Evolutionary conservation across 768 basidiomycete species (phyloP), one percentile per base, ranked within the genome.

Genomic region (Lactarius hatsudake): DNA sequence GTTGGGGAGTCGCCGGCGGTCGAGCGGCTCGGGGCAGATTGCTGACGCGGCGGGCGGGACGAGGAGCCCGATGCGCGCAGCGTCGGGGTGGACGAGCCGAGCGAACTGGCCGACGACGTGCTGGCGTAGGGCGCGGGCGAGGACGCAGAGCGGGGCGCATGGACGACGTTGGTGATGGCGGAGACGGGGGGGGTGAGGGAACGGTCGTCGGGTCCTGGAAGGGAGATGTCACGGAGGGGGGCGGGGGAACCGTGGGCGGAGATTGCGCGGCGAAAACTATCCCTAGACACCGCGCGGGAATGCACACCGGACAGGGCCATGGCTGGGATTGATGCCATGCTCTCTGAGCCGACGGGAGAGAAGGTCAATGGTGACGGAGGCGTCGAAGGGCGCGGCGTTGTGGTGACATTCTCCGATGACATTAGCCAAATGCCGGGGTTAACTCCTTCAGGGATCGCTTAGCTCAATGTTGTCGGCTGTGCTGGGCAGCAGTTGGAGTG

Each of bases 101-200:
- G 66, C 5, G 67, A 64, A 17, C 53, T 56, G 34, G 23, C 54
- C 3, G 67, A n/a, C n/a, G n/a, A 68, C 1, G 48, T 32, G 18
- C 67, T 68, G 9, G 67, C 43, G 34, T 68, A 68, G 38, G 67
- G 63, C 12, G 28, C 23, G 2, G 61, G 66, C 0, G 63, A 40
- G 40, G 67, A 55, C 1, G 32, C 51, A 20, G 48, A 67, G 40
- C 57, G 68, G 51, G 42, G 20, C n/a, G 57, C 10, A n/a, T 55
- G 48, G 23, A 26, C 23, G 13, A 26, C 23, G 5, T 18, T 62
- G 51, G 10, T 40, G 51, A 53, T 53, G n/a, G 61, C 43, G 30
- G 66, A 62, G 26, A 55, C 66, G 26, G 68, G 65, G 15, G 68
- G 68, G 13, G 68, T 69, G 38, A 69, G 61, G 1, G 68, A 4